phyloP scores from a whole-genome alignment of 129 eudicot species.

The Lactuca sativa region DNA sequence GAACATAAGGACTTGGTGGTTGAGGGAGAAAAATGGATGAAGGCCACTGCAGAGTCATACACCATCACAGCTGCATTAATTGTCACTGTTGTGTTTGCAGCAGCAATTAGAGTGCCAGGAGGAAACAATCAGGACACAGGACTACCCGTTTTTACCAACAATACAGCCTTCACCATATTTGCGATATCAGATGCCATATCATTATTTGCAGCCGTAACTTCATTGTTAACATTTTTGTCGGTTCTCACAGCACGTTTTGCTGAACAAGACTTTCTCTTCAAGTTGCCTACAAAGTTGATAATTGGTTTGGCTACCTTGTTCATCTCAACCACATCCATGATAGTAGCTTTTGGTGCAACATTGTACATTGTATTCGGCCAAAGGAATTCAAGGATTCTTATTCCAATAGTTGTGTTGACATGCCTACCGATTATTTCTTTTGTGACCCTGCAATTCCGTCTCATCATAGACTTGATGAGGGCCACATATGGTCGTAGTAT shows the following conservation, averaged over 20 bases:
- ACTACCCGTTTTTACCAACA: background rate
- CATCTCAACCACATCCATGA: background rate
- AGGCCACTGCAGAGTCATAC: constrained; percentile 23
- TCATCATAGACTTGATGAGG: background rate
- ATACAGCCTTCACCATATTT: constrained; percentile 2
- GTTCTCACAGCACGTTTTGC: background rate
- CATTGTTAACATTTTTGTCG: background rate
- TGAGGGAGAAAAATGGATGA: constrained; percentile 35
- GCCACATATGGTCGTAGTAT: background rate
- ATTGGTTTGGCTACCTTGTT: background rate
- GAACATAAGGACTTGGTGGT: constrained; percentile 15
- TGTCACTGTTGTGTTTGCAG: constrained; percentile 24
- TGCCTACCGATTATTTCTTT: no score
- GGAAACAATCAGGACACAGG: constrained; percentile 18
- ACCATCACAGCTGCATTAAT: constrained; percentile 26
- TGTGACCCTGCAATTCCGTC: background rate
- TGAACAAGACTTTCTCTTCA: background rate
- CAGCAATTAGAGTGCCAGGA: constrained; percentile 33
- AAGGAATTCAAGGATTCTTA: background rate
- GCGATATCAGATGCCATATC: constrained; percentile 18
- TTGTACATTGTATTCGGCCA: background rate
- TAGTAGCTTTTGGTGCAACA: background rate
- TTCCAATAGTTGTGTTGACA: background rate
- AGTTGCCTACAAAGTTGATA: background rate
- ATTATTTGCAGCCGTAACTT: background rate